Evolutionary conservation across 192 early-diverging fungal genomes (phyloP).

Genomic region (Coemansia sp.): DNA sequence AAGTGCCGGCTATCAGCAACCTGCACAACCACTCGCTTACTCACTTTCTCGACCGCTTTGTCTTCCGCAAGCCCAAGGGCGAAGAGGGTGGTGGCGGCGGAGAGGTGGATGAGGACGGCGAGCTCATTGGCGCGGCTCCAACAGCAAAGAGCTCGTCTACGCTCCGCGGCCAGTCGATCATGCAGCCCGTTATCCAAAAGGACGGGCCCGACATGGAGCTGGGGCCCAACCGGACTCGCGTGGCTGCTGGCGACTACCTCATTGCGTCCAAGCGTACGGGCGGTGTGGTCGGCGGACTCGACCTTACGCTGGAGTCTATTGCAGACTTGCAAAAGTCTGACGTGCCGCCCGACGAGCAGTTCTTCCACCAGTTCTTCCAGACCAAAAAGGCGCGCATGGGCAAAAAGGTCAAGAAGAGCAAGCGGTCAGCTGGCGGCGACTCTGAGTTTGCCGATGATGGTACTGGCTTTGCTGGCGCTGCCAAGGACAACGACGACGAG

Average conservation of each 20-base stretch:
- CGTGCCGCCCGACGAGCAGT: constrained; percentile 31
- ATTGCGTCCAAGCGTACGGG: constrained; percentile 67
- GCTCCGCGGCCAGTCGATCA: constrained; percentile 48
- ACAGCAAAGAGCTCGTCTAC: constrained; percentile 10
- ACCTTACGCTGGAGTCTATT: constrained; percentile 32
- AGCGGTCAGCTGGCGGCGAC: constrained; percentile 51
- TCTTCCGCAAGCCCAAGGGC: constrained; percentile 90
- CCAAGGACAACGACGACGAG: constrained; percentile 49
- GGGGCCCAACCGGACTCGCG: constrained; percentile 10
- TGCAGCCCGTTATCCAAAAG: constrained; percentile 50
- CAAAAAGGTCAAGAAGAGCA: constrained; percentile 46
- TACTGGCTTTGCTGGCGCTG: constrained; percentile 40
- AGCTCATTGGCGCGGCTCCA: not conserved
- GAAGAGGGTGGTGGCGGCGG: constrained; percentile 70
- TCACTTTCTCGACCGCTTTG: constrained; percentile 94
- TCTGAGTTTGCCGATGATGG: constrained; percentile 48
- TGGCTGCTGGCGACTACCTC: constrained; percentile 52
- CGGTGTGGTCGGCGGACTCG: constrained; percentile 56
- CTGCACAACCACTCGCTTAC: constrained; percentile 86
- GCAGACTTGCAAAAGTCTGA: constrained; percentile 35
- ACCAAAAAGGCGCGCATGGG: constrained; percentile 36
- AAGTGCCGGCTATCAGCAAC: constrained; percentile 65
- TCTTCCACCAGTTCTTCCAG: constrained; percentile 47
- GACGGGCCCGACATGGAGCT: constrained; percentile 22
- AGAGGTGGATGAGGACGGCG: constrained; percentile 13